Evolutionary conservation across 2,329 filamentous ascomycete species (phyloP), one percentile per base, ranked within the genome.

Genomic region (Teratosphaeria zuluensis): DNA sequence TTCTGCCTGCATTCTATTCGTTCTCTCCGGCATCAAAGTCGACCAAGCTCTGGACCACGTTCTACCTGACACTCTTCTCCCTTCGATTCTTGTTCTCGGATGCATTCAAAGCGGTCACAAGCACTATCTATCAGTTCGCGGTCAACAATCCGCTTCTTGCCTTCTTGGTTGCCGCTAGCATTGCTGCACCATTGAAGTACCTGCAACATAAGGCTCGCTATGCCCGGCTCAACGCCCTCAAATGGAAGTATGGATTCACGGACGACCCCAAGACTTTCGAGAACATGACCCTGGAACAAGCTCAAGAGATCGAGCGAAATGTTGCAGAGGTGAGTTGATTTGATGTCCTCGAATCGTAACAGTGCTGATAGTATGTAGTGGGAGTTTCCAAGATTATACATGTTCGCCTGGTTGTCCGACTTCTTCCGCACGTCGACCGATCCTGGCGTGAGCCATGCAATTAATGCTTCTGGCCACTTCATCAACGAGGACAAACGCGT

Each of bases 401-500:
- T 57, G 33, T 59, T 56, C 11, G 58, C 55, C 11, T 59, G 58
- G 58, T 16, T 59, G 16, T 59, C 58, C 12, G 58, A 57, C 35
- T 59, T 59, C 55, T 59, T 59, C 51, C 54, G 58, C n/a, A 56
- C 55, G 7, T 48, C 32, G 7, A 59, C 55, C 2, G 55, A 59
- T 24, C 58, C 58, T 7, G 58, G 54, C 19, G 58, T 59, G 8
- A 32, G 54, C 11, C 33, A 52, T 33, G 58, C 55, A 16, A 59
- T 59, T 19, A 57, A 31, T 21, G 32, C 54, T 12, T 56, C 53
- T 19, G 58, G 58, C 24, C 58, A 59, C 51, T 59, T 59, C 30
- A 59, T 59, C 51, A 59, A 59, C 35, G 58, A 59, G 11, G 58
- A 59, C 51, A 59, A 59, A 51, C 19, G 51, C 16, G 24, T 59